A percentile compares a stretch with the other conserved stretches of the same genome.
Conservation (phyloP, 768 basidiomycete genomes). For the Podaxis sp. region DNA sequence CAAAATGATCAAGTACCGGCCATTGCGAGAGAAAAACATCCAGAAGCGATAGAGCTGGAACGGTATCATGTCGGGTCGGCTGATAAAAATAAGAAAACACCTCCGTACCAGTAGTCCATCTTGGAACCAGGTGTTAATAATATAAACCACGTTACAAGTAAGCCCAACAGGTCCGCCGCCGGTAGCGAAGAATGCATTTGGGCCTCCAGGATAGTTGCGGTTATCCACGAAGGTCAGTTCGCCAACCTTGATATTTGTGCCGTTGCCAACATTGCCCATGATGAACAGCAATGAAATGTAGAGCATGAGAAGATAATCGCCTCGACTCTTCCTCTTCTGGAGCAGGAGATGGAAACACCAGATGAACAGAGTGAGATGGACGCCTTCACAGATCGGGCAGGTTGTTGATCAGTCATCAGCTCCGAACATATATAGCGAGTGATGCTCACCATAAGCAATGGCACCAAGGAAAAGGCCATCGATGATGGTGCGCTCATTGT, state of each 20-base stretch:
- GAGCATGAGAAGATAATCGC: constrained; percentile 9
- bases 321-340: neutral
- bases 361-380: constrained; percentile 13
- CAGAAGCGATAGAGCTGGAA: constrained; percentile 14
- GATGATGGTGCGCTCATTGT: constrained; percentile 18
- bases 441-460: constrained; percentile 17
- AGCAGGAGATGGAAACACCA: constrained; percentile 12
- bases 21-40: constrained; percentile 11
- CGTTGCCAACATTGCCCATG: constrained; percentile 19
- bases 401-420: neutral
- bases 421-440: neutral
- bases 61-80: neutral
- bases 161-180: constrained; percentile 12
- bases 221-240: constrained; percentile 18
- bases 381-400: neutral
- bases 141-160: constrained; percentile 11
- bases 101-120: constrained; percentile 16
- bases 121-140: constrained; percentile 18
- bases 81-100: neutral
- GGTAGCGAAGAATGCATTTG: constrained; percentile 11
- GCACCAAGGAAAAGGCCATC: constrained; percentile 17
- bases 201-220: constrained; percentile 17
- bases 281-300: constrained; percentile 17
- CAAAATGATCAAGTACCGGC: neutral
- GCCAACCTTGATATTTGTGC: constrained; percentile 15